Conservation (phyloP, 305 asterid genomes). For the Plantago coronopus region DNA sequence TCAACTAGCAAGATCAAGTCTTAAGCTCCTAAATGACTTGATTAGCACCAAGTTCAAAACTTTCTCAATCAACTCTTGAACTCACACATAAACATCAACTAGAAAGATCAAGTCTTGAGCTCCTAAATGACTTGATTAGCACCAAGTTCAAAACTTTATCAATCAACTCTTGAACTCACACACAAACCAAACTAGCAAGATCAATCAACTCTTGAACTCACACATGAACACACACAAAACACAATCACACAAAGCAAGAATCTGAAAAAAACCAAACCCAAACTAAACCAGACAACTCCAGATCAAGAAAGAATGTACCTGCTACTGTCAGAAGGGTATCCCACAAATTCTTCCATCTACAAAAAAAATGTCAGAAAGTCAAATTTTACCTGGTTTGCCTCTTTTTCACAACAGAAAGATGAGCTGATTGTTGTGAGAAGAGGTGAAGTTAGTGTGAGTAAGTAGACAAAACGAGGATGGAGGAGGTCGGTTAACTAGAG, state of each 20-base stretch:
- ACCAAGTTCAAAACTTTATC: not conserved
- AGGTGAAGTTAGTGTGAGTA: too few relatives aligned
- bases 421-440: too few relatives aligned
- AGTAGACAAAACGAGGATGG: too few relatives aligned
- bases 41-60: not conserved
- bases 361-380: too few relatives aligned
- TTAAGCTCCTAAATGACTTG: too few relatives aligned
- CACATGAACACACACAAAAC: not conserved
- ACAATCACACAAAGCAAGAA: not conserved
- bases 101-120: conserved; percentile 12
- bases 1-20: conserved; percentile 7
- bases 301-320: not conserved
- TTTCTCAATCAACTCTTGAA: not conserved
- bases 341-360: conserved; percentile 3
- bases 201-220: conserved; percentile 12
- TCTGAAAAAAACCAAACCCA: not conserved
- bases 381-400: too few relatives aligned
- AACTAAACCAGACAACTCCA: not conserved
- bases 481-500: too few relatives aligned
- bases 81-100: not conserved
- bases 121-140: not conserved
- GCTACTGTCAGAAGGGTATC: conserved; percentile 2
- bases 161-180: not conserved
- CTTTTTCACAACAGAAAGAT: too few relatives aligned
- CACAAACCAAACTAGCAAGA: conserved; percentile 2